Conservation (phyloP, 202 grass and related monocot species). For the Cymbopogon flexuosus region DNA sequence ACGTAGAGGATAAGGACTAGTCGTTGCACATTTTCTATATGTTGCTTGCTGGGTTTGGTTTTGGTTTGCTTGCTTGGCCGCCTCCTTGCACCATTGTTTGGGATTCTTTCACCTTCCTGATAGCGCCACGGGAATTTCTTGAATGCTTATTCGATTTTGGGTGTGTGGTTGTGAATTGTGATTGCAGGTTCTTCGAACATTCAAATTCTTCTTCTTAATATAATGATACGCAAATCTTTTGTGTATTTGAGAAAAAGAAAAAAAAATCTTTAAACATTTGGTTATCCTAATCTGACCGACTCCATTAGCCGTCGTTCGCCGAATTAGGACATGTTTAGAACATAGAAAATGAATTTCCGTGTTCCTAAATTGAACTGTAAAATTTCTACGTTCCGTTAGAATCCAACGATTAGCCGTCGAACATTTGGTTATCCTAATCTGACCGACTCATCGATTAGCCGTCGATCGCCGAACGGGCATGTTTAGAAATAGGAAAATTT, state of each 20-base stretch:
- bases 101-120: constrained; percentile 14
- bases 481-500: no score
- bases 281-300: neutral
- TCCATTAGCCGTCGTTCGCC: neutral
- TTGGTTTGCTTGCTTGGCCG: constrained; percentile 18
- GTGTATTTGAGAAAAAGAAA: no score
- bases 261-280: neutral
- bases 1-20: constrained; percentile 38
- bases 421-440: no score
- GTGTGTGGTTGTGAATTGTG: neutral
- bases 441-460: no score
- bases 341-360: no score
- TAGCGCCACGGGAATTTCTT: constrained; percentile 25
- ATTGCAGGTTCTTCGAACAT: neutral
- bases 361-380: no score
- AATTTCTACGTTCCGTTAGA: no score
- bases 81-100: constrained; percentile 28
- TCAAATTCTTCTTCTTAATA: no score
- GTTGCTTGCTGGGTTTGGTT: constrained; percentile 33
- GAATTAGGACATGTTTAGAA: neutral
- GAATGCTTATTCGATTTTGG: neutral
- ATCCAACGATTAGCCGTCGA: no score
- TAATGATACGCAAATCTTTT: no score
- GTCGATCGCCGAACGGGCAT: no score
- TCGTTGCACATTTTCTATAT: constrained; percentile 2